Evolutionary conservation across 768 basidiomycete species (phyloP).

Genomic region (Pulveroboletus sp.): DNA sequence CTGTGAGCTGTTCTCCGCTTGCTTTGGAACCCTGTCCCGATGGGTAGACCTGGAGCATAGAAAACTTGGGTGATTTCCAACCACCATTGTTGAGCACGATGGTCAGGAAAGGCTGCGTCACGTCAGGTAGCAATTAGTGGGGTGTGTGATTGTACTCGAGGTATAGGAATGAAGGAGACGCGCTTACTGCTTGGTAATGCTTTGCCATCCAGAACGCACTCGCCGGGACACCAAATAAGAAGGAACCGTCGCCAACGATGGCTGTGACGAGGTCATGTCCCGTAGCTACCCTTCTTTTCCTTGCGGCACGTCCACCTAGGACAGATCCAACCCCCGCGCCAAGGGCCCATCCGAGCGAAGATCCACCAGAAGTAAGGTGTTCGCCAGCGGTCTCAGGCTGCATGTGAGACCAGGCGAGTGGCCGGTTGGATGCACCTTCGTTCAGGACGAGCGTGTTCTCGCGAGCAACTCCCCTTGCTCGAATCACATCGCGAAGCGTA

Average conservation of each 20-base stretch:
- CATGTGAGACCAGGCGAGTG: constrained; percentile 54
- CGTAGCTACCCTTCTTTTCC: constrained; percentile 17
- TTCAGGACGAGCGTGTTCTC: constrained; percentile 48
- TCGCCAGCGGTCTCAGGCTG: constrained; percentile 46
- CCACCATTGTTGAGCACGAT: constrained; percentile 70
- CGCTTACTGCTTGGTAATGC: constrained; percentile 56
- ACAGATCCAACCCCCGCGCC: constrained; percentile 59
- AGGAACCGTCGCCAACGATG: constrained; percentile 69
- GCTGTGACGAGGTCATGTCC: constrained; percentile 51
- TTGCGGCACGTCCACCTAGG: constrained; percentile 37
- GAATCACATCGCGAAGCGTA: constrained; percentile 42
- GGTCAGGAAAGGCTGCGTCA: constrained; percentile 59
- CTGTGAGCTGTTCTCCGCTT: constrained; percentile 46
- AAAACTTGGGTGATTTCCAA: constrained; percentile 61
- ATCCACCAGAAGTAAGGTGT: constrained; percentile 54
- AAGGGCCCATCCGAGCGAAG: constrained; percentile 64
- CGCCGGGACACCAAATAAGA: constrained; percentile 60
- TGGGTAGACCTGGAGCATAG: constrained; percentile 64
- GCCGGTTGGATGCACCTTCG: constrained; percentile 58
- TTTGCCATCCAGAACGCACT: constrained; percentile 72
- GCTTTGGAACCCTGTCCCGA: constrained; percentile 45
- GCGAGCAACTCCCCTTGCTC: constrained; percentile 30
- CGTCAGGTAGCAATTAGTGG: not conserved
- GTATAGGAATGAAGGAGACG: not conserved
- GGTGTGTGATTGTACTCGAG: not conserved